A percentile compares a stretch with the other conserved stretches of the same genome.
Conservation (phyloP, 495 filamentous ascomycete species). For the Filosporella fistucella region DNA sequence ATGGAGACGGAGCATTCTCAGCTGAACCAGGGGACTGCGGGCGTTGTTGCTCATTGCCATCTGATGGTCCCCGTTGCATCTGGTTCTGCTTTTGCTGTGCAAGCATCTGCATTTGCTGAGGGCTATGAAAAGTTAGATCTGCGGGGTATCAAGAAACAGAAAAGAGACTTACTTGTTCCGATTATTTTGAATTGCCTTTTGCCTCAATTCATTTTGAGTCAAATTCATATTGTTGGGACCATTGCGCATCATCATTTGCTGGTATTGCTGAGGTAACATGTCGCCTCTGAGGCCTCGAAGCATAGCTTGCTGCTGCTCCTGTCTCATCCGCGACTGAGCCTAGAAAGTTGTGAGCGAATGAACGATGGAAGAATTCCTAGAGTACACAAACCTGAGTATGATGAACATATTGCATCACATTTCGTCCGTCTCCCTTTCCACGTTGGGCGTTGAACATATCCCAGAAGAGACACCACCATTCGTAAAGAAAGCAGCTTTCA, state of each 20-base stretch:
- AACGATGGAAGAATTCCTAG: constrained; percentile 19
- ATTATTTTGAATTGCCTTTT: constrained; percentile 76
- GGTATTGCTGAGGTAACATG: constrained; percentile 35
- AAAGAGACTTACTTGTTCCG: constrained; percentile 55
- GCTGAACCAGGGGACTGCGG: constrained; percentile 76
- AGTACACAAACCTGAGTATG: constrained; percentile 90
- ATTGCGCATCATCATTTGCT: constrained; percentile 51
- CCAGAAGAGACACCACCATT: constrained; percentile 98
- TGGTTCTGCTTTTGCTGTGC: constrained; percentile 57
- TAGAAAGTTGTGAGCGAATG: constrained; percentile 22
- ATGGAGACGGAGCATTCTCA: constrained; percentile 88
- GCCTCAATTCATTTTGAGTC: constrained; percentile 53
- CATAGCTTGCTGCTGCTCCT: constrained; percentile 64
- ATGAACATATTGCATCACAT: constrained; percentile 64
- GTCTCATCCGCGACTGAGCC: constrained; percentile 62
- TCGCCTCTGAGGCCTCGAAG: constrained; percentile 61
- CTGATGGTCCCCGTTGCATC: constrained; percentile 82
- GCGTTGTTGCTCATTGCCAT: constrained; percentile 77
- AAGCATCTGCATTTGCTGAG: constrained; percentile 64
- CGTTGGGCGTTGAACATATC: constrained; percentile 83
- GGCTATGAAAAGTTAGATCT: constrained; percentile 31
- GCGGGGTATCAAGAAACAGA: neutral
- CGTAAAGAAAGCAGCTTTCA: constrained; percentile 77
- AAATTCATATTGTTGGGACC: constrained; percentile 47
- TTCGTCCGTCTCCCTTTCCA: constrained; percentile 32